phyloP scores from a whole-genome alignment of 805 yeast species.

The Pichia sporocuriosa region DNA sequence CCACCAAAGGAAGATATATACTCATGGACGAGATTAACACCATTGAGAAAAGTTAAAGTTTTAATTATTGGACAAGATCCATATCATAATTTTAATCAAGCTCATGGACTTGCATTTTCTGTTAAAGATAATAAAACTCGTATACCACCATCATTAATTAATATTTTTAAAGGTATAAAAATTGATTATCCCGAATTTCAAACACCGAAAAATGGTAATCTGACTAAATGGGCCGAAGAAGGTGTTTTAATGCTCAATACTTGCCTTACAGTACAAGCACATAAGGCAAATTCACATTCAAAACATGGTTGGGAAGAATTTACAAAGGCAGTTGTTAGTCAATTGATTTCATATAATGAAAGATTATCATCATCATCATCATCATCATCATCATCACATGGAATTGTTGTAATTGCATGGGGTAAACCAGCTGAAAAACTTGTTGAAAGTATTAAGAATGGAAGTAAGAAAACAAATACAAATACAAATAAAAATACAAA shows the following conservation, averaged over 20 bases:
- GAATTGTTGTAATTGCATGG: conserved; percentile 66
- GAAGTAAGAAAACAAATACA: background rate
- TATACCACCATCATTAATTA: conserved; percentile 82
- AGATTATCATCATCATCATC: too few relatives aligned
- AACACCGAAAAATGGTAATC: conserved; percentile 56
- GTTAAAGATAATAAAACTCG: conserved; percentile 74
- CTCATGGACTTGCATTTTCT: conserved; percentile 94
- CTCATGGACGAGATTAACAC: conserved; percentile 88
- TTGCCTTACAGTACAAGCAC: conserved; percentile 85
- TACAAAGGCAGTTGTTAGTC: conserved; percentile 64
- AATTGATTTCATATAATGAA: background rate
- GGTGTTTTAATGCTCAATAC: conserved; percentile 89
- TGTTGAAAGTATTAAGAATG: conserved; percentile 23
- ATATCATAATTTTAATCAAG: conserved; percentile 86
- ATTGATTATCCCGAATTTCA: conserved; percentile 64
- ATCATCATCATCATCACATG: too few relatives aligned
- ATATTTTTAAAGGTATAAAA: conserved; percentile 74
- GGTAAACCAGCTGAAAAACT: conserved; percentile 40
- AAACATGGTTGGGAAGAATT: conserved; percentile 88
- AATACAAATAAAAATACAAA: background rate
- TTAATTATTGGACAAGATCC: conserved; percentile 94
- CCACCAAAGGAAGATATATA: conserved; percentile 77
- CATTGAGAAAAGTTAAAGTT: conserved; percentile 65
- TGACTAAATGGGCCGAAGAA: conserved; percentile 77
- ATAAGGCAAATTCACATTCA: conserved; percentile 88